Conservation (phyloP, 2,329 filamentous ascomycete species). For the Exophiala calicioides region DNA sequence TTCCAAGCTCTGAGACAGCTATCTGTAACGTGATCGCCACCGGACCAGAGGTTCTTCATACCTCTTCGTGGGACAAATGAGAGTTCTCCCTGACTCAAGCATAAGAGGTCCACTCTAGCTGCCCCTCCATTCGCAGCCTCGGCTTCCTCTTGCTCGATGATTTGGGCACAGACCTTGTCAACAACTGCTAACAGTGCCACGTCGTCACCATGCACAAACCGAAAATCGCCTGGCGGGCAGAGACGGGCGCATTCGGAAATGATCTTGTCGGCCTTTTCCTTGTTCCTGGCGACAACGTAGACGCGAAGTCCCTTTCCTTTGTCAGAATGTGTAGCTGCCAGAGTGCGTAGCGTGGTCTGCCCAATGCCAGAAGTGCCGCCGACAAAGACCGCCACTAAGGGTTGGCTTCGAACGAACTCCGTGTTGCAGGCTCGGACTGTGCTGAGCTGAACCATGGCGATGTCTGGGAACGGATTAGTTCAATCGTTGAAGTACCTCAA, state of each 20-base stretch:
- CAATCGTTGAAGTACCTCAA: too few relatives aligned
- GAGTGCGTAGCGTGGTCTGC: slow-evolving; percentile 17
- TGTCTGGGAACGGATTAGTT: too few relatives aligned
- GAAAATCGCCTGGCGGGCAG: slow-evolving; percentile 37
- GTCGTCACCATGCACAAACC: slow-evolving; percentile 37
- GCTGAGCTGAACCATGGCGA: slow-evolving; percentile 7
- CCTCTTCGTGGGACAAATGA: slow-evolving; percentile 30
- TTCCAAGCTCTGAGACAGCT: too few relatives aligned
- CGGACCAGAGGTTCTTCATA: slow-evolving; percentile 5
- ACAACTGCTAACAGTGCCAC: slow-evolving; percentile 39
- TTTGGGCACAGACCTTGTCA: slow-evolving; percentile 36
- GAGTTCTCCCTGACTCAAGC: slow-evolving; percentile 36
- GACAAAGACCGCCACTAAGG: slow-evolving; percentile 67
- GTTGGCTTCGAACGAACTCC: slow-evolving; percentile 36
- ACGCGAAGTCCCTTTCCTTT: slow-evolving; percentile 33
- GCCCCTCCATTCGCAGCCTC: slow-evolving; percentile 29
- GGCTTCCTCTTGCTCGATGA: slow-evolving; percentile 33
- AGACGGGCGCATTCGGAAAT: slow-evolving; percentile 33
- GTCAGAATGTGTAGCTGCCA: slow-evolving; percentile 14
- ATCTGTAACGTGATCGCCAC: slow-evolving; percentile 1
- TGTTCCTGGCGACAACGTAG: slow-evolving; percentile 38
- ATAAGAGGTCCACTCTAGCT: slow-evolving; percentile 39
- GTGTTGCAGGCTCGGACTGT: background rate
- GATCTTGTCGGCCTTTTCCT: slow-evolving; percentile 32
- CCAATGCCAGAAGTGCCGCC: slow-evolving; percentile 57